These are phyloP conservation scores for Aspergillus baeticus DNA, from an alignment of 495 filamentous ascomycete genomes.

Conservation along the genomic window DNA sequence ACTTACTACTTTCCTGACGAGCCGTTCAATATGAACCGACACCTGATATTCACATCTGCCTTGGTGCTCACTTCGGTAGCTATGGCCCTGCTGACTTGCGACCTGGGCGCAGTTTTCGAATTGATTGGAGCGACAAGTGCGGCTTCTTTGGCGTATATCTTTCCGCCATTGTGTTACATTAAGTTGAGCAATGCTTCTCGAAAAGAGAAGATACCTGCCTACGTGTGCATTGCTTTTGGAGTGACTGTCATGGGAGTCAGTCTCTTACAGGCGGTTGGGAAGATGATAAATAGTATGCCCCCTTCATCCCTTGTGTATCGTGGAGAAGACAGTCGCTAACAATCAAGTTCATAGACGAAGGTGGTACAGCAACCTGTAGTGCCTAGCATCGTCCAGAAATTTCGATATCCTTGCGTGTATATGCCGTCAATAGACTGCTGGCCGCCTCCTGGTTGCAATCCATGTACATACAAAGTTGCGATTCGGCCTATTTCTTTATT, in stretches of 20 bases:
- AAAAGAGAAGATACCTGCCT: conserved; percentile 73
- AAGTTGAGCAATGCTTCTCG: conserved; percentile 70
- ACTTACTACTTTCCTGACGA: conserved; percentile 87
- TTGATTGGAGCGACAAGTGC: conserved; percentile 93
- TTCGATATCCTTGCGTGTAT: neutral
- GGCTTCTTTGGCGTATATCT: conserved; percentile 89
- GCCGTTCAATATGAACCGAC: conserved; percentile 77
- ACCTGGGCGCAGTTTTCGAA: conserved; percentile 92
- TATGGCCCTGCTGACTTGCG: conserved; percentile 80
- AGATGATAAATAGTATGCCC: conserved; percentile 55
- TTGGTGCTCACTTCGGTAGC: conserved; percentile 78
- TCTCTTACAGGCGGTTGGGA: conserved; percentile 68
- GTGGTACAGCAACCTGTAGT: conserved; percentile 29
- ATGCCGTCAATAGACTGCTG: conserved; percentile 9
- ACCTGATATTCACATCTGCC: conserved; percentile 78
- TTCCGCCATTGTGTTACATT: conserved; percentile 92
- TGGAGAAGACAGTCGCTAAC: neutral
- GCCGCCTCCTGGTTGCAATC: neutral
- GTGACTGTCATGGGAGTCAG: conserved; percentile 81
- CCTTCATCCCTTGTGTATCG: neutral
- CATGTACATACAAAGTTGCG: conserved; percentile 16
- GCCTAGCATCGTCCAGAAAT: conserved; percentile 8
- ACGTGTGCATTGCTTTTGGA: conserved; percentile 71
- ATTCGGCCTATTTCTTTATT: neutral
- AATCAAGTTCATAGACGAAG: conserved; percentile 26